These are phyloP conservation scores for Candida dubliniensis DNA, from an alignment of 1,139 yeast genomes.

Conservation along the genomic window DNA sequence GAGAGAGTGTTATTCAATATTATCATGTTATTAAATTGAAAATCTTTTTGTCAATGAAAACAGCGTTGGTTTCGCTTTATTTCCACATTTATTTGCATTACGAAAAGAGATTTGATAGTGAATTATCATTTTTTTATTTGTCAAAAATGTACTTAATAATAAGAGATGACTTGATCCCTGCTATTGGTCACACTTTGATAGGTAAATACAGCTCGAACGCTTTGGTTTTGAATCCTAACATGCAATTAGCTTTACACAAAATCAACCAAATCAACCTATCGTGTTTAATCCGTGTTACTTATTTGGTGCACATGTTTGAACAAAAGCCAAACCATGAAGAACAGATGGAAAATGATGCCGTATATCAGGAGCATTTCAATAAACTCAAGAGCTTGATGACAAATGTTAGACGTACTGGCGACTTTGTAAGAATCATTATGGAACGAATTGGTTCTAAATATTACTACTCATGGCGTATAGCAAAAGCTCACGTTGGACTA, in stretches of 20 bases:
- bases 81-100: constrained; percentile 34
- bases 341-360: constrained; percentile 13
- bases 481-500: constrained; percentile 28
- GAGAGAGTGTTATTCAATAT: constrained; percentile 5
- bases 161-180: constrained; percentile 28
- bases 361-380: constrained; percentile 15
- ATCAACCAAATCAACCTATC: constrained; percentile 25
- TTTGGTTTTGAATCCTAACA: constrained; percentile 25
- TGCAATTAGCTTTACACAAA: constrained; percentile 27
- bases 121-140: constrained; percentile 27
- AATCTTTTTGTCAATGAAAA: constrained; percentile 13
- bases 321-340: constrained; percentile 15
- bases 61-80: constrained; percentile 28
- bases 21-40: constrained; percentile 7
- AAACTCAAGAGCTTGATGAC: constrained; percentile 9
- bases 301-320: constrained; percentile 17
- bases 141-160: constrained; percentile 25
- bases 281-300: constrained; percentile 24
- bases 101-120: constrained; percentile 24
- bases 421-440: constrained; percentile 13
- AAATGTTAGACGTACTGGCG: constrained; percentile 12
- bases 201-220: constrained; percentile 23
- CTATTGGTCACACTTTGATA: constrained; percentile 22
- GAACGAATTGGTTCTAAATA: constrained; percentile 34
- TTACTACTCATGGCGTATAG: constrained; percentile 51